Percentiles rank a stretch among this genome's conserved stretches.
Conservation (phyloP, 2,329 filamentous ascomycete genomes). For the Apiospora phragmitis region DNA sequence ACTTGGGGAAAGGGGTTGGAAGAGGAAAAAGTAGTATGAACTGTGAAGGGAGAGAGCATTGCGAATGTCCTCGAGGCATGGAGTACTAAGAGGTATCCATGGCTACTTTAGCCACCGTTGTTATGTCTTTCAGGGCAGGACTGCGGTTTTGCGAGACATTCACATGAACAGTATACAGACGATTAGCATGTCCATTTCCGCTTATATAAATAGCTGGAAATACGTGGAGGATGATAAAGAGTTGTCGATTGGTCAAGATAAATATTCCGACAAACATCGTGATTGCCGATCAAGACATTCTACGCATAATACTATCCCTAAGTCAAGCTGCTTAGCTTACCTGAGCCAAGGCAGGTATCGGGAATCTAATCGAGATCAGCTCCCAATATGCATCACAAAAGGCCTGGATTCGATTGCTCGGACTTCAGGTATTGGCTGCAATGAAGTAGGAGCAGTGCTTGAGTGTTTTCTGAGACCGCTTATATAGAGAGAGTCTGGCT, state of each 20-base stretch:
- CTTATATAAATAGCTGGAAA: background rate
- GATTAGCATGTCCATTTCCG: background rate
- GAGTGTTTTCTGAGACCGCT: too few relatives aligned
- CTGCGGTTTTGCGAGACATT: background rate
- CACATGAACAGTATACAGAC: background rate
- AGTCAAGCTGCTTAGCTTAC: too few relatives aligned
- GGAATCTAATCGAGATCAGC: too few relatives aligned
- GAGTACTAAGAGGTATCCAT: background rate
- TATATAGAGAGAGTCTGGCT: too few relatives aligned
- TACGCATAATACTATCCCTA: rapidly evolving
- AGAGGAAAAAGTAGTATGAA: too few relatives aligned
- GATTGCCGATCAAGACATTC: background rate
- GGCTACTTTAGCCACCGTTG: background rate
- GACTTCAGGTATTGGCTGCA: too few relatives aligned
- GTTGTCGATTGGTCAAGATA: background rate
- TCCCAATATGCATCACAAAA: too few relatives aligned
- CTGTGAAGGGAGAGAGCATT: too few relatives aligned
- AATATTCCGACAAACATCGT: background rate
- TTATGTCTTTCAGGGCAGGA: background rate
- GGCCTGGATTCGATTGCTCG: too few relatives aligned
- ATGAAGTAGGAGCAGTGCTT: too few relatives aligned
- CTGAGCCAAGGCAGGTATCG: too few relatives aligned
- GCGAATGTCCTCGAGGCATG: background rate
- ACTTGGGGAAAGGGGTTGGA: too few relatives aligned
- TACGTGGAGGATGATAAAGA: background rate